Evolutionary conservation across 257 asterid genomes (phyloP), one percentile per base, ranked within the genome.

Genomic region (Rubia yunnanensis): DNA sequence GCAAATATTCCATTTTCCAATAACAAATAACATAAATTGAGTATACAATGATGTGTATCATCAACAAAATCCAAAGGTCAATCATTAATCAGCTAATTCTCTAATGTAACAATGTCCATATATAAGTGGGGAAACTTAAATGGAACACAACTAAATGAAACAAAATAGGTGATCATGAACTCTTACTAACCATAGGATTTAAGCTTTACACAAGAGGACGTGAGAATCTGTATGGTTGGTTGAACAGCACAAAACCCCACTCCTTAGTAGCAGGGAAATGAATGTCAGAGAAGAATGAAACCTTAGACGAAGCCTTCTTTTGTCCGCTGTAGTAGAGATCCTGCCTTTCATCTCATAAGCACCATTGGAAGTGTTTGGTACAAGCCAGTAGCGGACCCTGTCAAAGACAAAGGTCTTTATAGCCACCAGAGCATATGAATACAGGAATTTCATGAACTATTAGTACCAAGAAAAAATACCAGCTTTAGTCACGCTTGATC

Each of bases 401-500:
- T 60, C 35, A 59, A 44, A 65, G 11, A 57, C 35, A 24, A 53
- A 30, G 0, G 6, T 32, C n/a, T 50, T 68, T 17, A 59, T 22
- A 18, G 36, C 68, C 70, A 60, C 32, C 38, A 70, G 52, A 70
- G 70, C 28, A 46, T 52, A 30, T 7, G 60, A 44, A 10, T 30
- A 31, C 22, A 49, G 41, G 64, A 73, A 50, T 36, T 55, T 15
- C 38, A 70, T 44, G 53, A 49, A 70, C 60, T 20, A 68, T 58
- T 49, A 75, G 81, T 48, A 23, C 48, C 50, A 59, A 61, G 7
- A 18, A 68, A 18, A 68, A 35, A 56, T 63, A 60, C 61, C 70
- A 65, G 66, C 54, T 66, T 77, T 74, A 77, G 58, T 77, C 81
- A 15, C 73, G 85, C 65, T 72, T 77, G 82, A 89, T 79, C 54